Base-by-base conservation (phyloP, 169 alveolate genomes). In the Perkinsus marinus region DNA sequence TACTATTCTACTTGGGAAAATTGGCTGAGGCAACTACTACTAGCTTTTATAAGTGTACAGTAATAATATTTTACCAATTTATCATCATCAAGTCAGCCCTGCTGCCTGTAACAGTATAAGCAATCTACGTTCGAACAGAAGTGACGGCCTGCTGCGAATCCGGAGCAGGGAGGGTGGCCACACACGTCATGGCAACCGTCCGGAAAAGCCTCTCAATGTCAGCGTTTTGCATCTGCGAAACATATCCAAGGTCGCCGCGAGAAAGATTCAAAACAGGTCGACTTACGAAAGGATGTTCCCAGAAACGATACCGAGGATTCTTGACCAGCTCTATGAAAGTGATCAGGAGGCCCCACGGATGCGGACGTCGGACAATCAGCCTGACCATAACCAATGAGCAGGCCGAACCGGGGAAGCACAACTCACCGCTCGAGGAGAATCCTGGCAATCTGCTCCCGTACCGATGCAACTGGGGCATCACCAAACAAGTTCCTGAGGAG, bases 311-410 rank as follows among this genome's bases (percentile, higher is more conserved):
- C 91, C 93, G 91, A 90, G 98, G 98, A 94, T 97, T 97, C 93
- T 97, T 97, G 91, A 98, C 95, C 39, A 98, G 96, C 94, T 98
- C 99, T 89, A 98, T 95, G 93, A 98, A 98, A 39, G 99, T 97
- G 90, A 97, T 96, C 92, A 96, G 93, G 39, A 99, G 94, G 34
- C 99, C 99, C 99, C 99, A 99, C 41, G 99, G 99, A 47, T 98
- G 98, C 36, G 99, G 99, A 39, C 98, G 95, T 91, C 98, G 98
- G 0, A 97, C 98, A 79, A 97, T 94, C 26, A 97, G 93, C 90
- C 99, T 95, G 95, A 98, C 99, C 90, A 98, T 0, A 7, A 26
- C 90, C 39, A 17, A 68, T 34, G 89, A 10, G 89, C 89, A 26
- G 5, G 39, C 90, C 34, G 46, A 6, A 36, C 19, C 6, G 22